Evolutionary conservation across 768 basidiomycete species (phyloP).

Genomic region (Tulasnella sp.): DNA sequence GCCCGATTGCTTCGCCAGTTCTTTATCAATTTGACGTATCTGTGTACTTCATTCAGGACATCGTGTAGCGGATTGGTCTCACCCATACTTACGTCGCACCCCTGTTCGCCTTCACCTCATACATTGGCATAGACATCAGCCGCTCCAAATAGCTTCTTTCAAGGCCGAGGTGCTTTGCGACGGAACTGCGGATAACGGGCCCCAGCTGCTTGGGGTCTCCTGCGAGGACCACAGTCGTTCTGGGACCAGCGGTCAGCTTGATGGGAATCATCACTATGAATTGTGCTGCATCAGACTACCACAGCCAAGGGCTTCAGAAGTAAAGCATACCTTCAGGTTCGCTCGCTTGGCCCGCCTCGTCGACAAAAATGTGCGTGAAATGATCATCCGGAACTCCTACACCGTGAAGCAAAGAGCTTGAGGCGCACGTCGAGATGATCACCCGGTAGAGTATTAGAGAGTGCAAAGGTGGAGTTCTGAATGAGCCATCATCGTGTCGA

Average conservation of each 20-base stretch:
- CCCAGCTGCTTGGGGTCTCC: conserved; percentile 30
- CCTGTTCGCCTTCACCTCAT: conserved; percentile 18
- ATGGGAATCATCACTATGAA: conserved; percentile 33
- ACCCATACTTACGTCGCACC: conserved; percentile 25
- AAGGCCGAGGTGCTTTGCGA: conserved; percentile 22
- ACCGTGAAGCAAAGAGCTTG: conserved; percentile 36
- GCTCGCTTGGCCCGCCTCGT: conserved; percentile 52
- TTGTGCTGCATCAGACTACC: background rate
- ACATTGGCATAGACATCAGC: conserved; percentile 26
- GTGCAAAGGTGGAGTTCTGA: conserved; percentile 35
- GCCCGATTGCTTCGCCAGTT: conserved; percentile 46
- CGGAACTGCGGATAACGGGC: conserved; percentile 25
- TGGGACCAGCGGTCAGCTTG: conserved; percentile 21
- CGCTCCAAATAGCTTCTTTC: conserved; percentile 27
- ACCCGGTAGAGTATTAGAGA: conserved; percentile 35
- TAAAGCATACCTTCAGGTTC: conserved; percentile 34
- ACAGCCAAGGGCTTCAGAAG: background rate
- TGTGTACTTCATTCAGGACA: conserved; percentile 17
- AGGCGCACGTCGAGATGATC: conserved; percentile 46
- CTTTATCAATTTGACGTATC: conserved; percentile 45
- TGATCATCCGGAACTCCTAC: conserved; percentile 41
- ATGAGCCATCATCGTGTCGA: conserved; percentile 30
- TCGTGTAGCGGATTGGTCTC: background rate
- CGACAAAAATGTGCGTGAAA: conserved; percentile 51
- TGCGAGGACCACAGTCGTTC: conserved; percentile 28